A percentile compares a stretch with the other conserved stretches of the same genome.
phyloP scores from a whole-genome alignment of 1,284 basidiomycete genomes.

The Ganoderma resinaceum region DNA sequence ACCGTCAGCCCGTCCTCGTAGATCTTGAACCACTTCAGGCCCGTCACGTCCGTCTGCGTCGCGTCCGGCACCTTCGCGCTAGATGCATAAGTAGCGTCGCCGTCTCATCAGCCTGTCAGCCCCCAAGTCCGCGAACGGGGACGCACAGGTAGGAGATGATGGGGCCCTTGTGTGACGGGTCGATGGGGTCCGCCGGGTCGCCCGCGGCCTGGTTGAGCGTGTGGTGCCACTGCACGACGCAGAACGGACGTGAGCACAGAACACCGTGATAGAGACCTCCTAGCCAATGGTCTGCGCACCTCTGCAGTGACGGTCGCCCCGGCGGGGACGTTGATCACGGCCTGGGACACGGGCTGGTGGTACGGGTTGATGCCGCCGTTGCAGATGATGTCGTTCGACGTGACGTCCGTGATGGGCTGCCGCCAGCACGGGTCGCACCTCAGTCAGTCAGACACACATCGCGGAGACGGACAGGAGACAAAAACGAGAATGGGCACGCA shows the following conservation, averaged over 20 bases:
- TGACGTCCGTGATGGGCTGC: conserved; percentile 61
- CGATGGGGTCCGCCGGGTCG: conserved; percentile 58
- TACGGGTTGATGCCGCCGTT: conserved; percentile 69
- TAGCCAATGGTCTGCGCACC: conserved; percentile 1
- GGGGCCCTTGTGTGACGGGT: conserved; percentile 59
- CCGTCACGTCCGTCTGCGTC: conserved; percentile 53
- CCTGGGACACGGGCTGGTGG: conserved; percentile 56
- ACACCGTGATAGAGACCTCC: neutral
- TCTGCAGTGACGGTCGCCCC: conserved; percentile 59
- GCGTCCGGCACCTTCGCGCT: conserved; percentile 55
- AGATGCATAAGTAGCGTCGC: neutral
- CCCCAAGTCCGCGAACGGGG: too few relatives aligned
- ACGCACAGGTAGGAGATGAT: conserved; percentile 60
- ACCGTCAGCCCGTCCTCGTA: conserved; percentile 48
- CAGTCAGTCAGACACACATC: neutral
- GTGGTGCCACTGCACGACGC: conserved; percentile 26
- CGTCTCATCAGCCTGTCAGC: neutral
- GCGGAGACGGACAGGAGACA: neutral
- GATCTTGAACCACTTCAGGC: conserved; percentile 61
- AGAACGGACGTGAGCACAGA: neutral
- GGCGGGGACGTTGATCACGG: conserved; percentile 59
- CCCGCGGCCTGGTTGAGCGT: conserved; percentile 34
- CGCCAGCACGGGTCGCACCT: too few relatives aligned
- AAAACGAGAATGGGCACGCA: conserved; percentile 2
- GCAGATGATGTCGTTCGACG: conserved; percentile 63